Conservation (phyloP, 805 yeast genomes). For the Myxozyma geophila region DNA sequence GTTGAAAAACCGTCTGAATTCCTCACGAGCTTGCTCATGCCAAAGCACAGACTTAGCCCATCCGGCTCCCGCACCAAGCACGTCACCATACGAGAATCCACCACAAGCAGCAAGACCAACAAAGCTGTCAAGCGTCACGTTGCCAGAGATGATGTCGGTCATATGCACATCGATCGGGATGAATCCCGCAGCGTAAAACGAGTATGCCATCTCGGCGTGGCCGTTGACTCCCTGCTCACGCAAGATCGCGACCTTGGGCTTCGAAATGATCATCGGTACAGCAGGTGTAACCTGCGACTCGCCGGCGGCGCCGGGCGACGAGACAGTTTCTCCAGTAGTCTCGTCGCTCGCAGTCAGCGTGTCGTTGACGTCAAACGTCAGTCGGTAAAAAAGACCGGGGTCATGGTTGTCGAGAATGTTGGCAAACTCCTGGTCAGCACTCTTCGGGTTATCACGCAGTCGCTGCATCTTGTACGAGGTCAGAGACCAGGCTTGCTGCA, state of each 20-base stretch:
- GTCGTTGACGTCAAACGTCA: slow-evolving; percentile 59
- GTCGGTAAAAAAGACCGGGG: slow-evolving; percentile 85
- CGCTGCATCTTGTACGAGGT: slow-evolving; percentile 90
- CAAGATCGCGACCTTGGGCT: slow-evolving; percentile 91
- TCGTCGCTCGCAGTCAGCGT: slow-evolving; percentile 14
- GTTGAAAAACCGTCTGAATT: slow-evolving; percentile 80
- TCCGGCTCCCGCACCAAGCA: slow-evolving; percentile 97
- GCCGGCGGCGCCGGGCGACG: slow-evolving; percentile 18
- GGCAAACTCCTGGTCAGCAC: slow-evolving; percentile 84
- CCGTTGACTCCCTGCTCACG: slow-evolving; percentile 99
- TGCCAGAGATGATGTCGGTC: slow-evolving; percentile 84
- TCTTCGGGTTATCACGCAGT: slow-evolving; percentile 89
- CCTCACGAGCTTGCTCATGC: slow-evolving; percentile 73
- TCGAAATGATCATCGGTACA: slow-evolving; percentile 37
- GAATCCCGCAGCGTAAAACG: slow-evolving; percentile 93
- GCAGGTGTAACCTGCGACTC: neutral
- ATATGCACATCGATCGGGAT: slow-evolving; percentile 93
- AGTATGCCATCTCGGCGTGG: slow-evolving; percentile 98
- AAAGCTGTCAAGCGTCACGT: slow-evolving; percentile 72
- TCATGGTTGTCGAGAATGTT: slow-evolving; percentile 76
- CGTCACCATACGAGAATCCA: slow-evolving; percentile 98
- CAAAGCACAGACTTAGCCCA: slow-evolving; percentile 97
- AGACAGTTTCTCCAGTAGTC: slow-evolving; percentile 23
- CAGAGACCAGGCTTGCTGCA: slow-evolving; percentile 72
- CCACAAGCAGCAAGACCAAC: slow-evolving; percentile 98